phyloP scores from a whole-genome alignment of 2,329 filamentous ascomycete genomes.

The Alternaria longipes region DNA sequence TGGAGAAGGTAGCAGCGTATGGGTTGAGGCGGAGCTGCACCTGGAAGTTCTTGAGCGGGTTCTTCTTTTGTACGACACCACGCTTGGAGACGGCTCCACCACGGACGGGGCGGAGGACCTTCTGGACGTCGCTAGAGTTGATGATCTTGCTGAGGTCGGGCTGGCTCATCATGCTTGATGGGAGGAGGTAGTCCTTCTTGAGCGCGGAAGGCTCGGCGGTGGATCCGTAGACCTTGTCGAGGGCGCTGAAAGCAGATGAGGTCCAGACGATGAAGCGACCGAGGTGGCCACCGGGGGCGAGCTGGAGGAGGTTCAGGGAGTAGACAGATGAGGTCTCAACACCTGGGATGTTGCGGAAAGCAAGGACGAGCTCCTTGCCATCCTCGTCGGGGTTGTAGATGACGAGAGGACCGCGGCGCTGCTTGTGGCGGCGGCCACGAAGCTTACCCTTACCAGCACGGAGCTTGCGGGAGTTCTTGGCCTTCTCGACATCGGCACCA shows the following conservation, averaged over 20 bases:
- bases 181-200: slow-evolving; percentile 99
- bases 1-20: slow-evolving; percentile 89
- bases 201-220: slow-evolving; percentile 87
- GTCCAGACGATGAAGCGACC: slow-evolving; percentile 99
- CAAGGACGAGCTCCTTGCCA: slow-evolving; percentile 90
- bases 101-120: slow-evolving; percentile 90
- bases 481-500: slow-evolving; percentile 90
- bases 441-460: slow-evolving; percentile 99
- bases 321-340: slow-evolving; percentile 96
- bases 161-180: slow-evolving; percentile 90
- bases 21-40: slow-evolving; percentile 98
- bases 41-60: slow-evolving; percentile 99
- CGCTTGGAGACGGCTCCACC: slow-evolving; percentile 92
- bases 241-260: slow-evolving; percentile 93
- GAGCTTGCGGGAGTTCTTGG: slow-evolving; percentile 94
- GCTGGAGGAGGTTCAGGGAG: slow-evolving; percentile 97
- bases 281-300: slow-evolving; percentile 97
- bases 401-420: slow-evolving; percentile 96
- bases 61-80: slow-evolving; percentile 97
- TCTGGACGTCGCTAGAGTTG: slow-evolving; percentile 99
- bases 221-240: slow-evolving; percentile 96
- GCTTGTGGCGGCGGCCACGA: slow-evolving; percentile 92
- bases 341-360: slow-evolving; percentile 99
- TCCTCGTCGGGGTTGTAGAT: slow-evolving; percentile 97
- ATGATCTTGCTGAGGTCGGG: slow-evolving; percentile 96